phyloP scores from a whole-genome alignment of 75 land plant genomes.

The Chamaecyparis obtusa region DNA sequence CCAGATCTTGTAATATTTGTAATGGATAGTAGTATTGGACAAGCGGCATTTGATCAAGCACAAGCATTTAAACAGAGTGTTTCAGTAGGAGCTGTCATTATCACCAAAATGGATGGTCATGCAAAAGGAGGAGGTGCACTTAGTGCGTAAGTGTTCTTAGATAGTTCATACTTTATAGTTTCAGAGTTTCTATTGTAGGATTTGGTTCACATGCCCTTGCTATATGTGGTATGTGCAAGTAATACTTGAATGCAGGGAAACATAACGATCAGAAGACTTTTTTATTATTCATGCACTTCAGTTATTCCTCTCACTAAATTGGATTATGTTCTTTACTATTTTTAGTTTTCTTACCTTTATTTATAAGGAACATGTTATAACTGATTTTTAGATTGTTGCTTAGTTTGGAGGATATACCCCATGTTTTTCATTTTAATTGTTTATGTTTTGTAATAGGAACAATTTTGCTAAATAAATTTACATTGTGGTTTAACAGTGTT shows the following conservation, averaged over 20 bases:
- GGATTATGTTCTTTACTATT: background rate
- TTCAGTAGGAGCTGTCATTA: constrained; percentile 51
- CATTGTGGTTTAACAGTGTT: constrained; percentile 23
- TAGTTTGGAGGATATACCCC: background rate
- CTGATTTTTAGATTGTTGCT: background rate
- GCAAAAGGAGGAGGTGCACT: constrained; percentile 59
- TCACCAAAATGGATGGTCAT: constrained; percentile 59
- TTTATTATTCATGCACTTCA: background rate
- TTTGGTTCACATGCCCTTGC: background rate
- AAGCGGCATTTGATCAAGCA: constrained; percentile 53
- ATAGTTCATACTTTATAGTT: background rate
- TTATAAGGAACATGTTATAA: background rate
- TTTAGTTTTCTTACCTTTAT: background rate
- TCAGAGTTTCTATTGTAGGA: background rate
- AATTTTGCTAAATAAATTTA: background rate
- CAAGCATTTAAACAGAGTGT: constrained; percentile 56
- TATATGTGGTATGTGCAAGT: background rate
- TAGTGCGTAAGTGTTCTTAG: constrained; percentile 36
- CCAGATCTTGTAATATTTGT: constrained; percentile 51
- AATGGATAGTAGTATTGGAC: constrained; percentile 59
- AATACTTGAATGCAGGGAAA: background rate
- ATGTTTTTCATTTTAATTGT: background rate
- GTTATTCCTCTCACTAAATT: background rate
- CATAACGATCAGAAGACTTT: background rate
- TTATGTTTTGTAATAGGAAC: background rate